Percentiles rank a stretch among this genome's conserved stretches.
Evolutionary conservation across 108 stramenopile species (phyloP).

Genomic region (Pseudonitzschia pungens): DNA sequence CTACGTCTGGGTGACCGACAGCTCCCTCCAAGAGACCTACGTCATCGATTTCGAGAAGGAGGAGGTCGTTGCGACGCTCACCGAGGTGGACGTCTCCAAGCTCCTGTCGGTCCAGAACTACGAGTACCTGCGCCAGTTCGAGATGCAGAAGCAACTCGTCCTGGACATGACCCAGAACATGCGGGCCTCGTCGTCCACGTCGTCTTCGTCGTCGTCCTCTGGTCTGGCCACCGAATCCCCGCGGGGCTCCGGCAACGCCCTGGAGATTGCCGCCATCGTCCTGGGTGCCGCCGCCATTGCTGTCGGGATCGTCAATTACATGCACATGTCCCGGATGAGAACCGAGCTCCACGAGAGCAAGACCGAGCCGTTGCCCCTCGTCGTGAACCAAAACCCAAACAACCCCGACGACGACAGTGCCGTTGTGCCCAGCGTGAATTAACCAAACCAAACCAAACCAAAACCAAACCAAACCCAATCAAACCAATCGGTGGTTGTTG

Average conservation of each 20-base stretch:
- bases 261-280: conserved; percentile 6
- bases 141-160: conserved; percentile 5
- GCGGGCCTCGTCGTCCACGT: no score
- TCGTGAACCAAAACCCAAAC: not conserved
- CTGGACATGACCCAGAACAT: not conserved
- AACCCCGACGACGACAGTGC: not conserved
- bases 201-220: no score
- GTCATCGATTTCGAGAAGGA: conserved; percentile 18
- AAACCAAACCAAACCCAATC: no score
- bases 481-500: no score
- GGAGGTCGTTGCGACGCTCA: conserved; percentile 20
- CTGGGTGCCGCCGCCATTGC: not conserved
- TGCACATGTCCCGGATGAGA: not conserved
- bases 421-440: conserved; percentile 1
- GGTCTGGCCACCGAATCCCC: no score
- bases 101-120: conserved; percentile 27
- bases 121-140: conserved; percentile 3
- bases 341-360: not conserved
- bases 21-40: conserved; percentile 21
- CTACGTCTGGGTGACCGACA: conserved; percentile 31
- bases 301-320: conserved; percentile 10
- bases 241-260: no score
- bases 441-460: no score
- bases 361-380: not conserved
- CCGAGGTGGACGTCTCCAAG: not conserved